Evolutionary conservation across 306 rosid species (phyloP), one percentile per base, ranked within the genome.

Genomic region (Abrus pulchellus): DNA sequence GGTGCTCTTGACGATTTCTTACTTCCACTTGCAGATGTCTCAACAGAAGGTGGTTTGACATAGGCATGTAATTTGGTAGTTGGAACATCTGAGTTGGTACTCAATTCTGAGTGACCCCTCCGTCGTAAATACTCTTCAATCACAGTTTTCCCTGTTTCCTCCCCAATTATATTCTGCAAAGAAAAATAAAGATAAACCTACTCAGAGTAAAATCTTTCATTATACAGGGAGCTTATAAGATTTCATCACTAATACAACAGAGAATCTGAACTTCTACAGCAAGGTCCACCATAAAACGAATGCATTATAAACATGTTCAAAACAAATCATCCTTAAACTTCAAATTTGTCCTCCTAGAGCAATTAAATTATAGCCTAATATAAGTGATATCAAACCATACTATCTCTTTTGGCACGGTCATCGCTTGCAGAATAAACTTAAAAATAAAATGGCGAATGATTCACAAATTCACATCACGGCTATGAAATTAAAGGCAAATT

Each of bases 101-200:
- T 49, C 48, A 83, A 84, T 82, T 89, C 93, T 9, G 82, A 47
- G 68, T 85, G 65, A 32, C 97, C 97, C 60, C 98, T 81, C 81
- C 80, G 75, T 68, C 44, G 86, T 54, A 95, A 68, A 89, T 93
- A 95, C 80, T 91, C 98, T 76, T 89, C 94, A 72, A 88, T 95
- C 83, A 95, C 97, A 80, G 85, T 60, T 83, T 87, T 91, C 40
- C 99, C 97, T 1, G 82, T 84, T 77, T 91, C 94, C 87, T 91
- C 85, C 55, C 99, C 99, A 40, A 95, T 85, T 72, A 93, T 95
- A 79, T 95, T 95, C 98, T 95, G 90, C 86, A 83, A 40, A 61
- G 7, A 60, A 75, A 68, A 77, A 66, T 28, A 54, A 27, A 80
- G 57, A 65, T 14, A 38, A 79, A 61, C 33, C 43, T 60, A 32